Evolutionary conservation across 129 eudicot genomes (phyloP), one percentile per base, ranked within the genome.

Genomic region (Glebionis coronaria): DNA sequence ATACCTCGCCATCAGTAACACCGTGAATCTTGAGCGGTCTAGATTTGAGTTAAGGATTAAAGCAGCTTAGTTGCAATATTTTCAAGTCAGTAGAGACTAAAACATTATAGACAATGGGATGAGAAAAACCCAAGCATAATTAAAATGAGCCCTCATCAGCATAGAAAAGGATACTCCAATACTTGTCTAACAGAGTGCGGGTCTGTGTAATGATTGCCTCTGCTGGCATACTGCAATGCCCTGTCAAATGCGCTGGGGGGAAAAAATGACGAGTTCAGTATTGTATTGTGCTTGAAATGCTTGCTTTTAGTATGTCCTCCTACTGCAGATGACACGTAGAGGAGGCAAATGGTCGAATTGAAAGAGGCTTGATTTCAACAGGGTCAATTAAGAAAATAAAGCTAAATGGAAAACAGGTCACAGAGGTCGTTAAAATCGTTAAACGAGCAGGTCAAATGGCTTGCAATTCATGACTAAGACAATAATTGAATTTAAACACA

Each of bases 161-260:
- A 2, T 35, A 78, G 79, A 61, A n/a, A 78, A 83, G 97, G 96
- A 91, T 85, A 91, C 97, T 80, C 87, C 73, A 91, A 81, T 55
- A 78, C 64, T 85, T 65, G 62, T 73, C 79, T 80, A 61, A 84
- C 95, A 57, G 88, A 75, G 56, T 83, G 77, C 25, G 91, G 85
- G 65, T 71, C 46, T 19, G 88, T 67, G 76, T 78, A 80, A 52
- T 57, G 68, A 56, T 70, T 79, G 67, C 82, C 83, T 45, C 80
- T 80, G 73, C 67, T 83, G 67, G 95, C 96, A 84, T 82, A 84
- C 66, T 79, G 89, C 68, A 92, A 73, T 46, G 91, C 98, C 82
- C 76, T 85, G 81, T 92, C 95, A 80, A 92, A 92, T 15, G 95
- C 80, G 58, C 95, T 91, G 80, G 52, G 80, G 52, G 44, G 70